These are phyloP conservation scores for Chaetomiaceae sp. DNA, from an alignment of 2,329 filamentous ascomycete species.

Conservation along the genomic window DNA sequence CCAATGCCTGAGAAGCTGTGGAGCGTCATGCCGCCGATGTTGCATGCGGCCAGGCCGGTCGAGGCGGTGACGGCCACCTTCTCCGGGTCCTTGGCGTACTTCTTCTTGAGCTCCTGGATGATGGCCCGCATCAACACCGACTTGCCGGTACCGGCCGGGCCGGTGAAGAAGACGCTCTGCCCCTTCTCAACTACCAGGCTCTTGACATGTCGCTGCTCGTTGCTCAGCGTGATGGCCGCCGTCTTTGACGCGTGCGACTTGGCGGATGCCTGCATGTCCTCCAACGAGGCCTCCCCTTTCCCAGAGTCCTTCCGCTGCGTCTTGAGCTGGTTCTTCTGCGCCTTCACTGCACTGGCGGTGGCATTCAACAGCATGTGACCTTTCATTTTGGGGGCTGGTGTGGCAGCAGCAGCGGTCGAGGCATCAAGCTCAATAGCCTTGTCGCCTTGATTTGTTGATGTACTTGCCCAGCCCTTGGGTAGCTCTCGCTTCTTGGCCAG, in stretches of 20 bases:
- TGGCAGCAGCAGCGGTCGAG: slow-evolving; percentile 26
- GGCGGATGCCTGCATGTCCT: slow-evolving; percentile 41
- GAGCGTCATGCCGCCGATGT: slow-evolving; percentile 90
- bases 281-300: slow-evolving; percentile 36
- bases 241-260: slow-evolving; percentile 28
- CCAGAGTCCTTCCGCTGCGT: slow-evolving; percentile 50
- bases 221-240: slow-evolving; percentile 64
- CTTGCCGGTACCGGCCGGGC: slow-evolving; percentile 93
- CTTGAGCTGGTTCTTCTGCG: slow-evolving; percentile 69
- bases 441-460: slow-evolving; percentile 35
- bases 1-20: slow-evolving; percentile 97
- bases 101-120: slow-evolving; percentile 71
- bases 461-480: slow-evolving; percentile 38
- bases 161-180: slow-evolving; percentile 95
- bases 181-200: slow-evolving; percentile 72
- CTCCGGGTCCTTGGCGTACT: slow-evolving; percentile 70
- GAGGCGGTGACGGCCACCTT: slow-evolving; percentile 90
- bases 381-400: slow-evolving; percentile 31
- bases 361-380: slow-evolving; percentile 58
- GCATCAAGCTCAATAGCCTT: too few relatives aligned
- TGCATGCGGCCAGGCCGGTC: slow-evolving; percentile 91
- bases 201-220: slow-evolving; percentile 79
- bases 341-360: slow-evolving; percentile 67
- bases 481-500: slow-evolving; percentile 58
- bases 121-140: slow-evolving; percentile 92